Base-by-base conservation (phyloP, 1,139 yeast species). In the Suhomyces taliae region DNA sequence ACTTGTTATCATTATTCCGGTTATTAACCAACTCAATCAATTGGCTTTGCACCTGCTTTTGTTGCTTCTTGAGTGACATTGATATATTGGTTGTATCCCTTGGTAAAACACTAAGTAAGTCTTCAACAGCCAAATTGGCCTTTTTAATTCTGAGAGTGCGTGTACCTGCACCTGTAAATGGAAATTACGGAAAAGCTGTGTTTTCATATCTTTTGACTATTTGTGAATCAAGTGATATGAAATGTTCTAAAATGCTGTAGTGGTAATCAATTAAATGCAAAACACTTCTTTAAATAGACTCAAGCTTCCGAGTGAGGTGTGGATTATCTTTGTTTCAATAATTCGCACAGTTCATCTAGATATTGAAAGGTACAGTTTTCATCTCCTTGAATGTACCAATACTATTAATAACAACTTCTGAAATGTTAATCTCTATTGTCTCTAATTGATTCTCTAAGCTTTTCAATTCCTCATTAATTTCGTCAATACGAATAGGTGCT, bases 1-100 rank as follows among this genome's bases (percentile, higher is more conserved):
- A 87, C 58, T 74, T 79, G 64, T 86, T 87, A 43, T 69, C 72
- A 54, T 75, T 75, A 39, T 56, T 64, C 12, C 69, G 59, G 45
- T 59, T 60, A 53, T 76, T 76, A 53, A 76, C 70, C 27, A 75
- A 56, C 32, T 74, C 79, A 34, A 76, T 70, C 58, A 78, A 66
- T 60, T 74, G 74, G 43, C 61, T 66, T 50, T 76, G 80, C 12
- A 66, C 58, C 37, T 68, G 64, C 48, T 72, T 71, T 44, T 72
- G 75, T 37, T 67, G 61, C 50, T 57, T 65, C 50, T 67, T 68
- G 36, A 70, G 64, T 67, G 51, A 50, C 55, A 52, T 53, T 15
- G 24, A 27, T 37, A 29, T 29, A 29, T 9, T 19, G 24, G 24
- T 19, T 19, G 32, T 9, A 29, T 29, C n/a, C 32, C 7, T 29